Evolutionary conservation across 257 asterid species (phyloP).

Genomic region (Salvia miltiorrhiza): DNA sequence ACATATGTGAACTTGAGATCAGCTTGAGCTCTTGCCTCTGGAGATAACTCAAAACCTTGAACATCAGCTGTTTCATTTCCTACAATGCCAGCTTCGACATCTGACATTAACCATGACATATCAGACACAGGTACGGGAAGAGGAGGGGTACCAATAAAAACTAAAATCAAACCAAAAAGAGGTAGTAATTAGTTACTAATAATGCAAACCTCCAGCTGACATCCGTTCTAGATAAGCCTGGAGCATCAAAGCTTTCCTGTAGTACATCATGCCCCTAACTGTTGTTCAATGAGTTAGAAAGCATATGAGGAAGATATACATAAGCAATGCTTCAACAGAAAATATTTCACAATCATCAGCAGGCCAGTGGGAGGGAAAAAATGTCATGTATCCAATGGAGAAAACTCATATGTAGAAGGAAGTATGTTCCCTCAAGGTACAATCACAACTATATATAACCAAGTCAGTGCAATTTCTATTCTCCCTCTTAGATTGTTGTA

Average conservation of each 20-base stretch:
- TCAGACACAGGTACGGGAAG: slow-evolving; percentile 18
- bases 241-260: slow-evolving; percentile 96
- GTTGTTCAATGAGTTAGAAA: slow-evolving; percentile 33
- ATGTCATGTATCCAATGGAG: neutral
- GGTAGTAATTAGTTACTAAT: neutral
- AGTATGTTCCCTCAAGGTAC: neutral
- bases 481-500: neutral
- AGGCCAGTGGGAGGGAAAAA: neutral
- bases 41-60: slow-evolving; percentile 87
- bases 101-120: slow-evolving; percentile 36
- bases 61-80: slow-evolving; percentile 51
- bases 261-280: slow-evolving; percentile 99
- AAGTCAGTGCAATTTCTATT: neutral
- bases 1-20: slow-evolving; percentile 96
- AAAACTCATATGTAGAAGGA: neutral
- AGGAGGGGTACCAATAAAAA: neutral
- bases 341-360: slow-evolving; percentile 11
- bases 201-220: slow-evolving; percentile 64
- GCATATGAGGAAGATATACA: slow-evolving; percentile 15
- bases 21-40: slow-evolving; percentile 96
- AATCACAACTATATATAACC: neutral
- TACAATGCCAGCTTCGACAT: slow-evolving; percentile 58
- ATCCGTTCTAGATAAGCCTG: slow-evolving; percentile 79
- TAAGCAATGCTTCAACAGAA: slow-evolving; percentile 18
- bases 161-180: neutral